A percentile compares a stretch with the other conserved stretches of the same genome.
Evolutionary conservation across 2,329 filamentous ascomycete genomes (phyloP).

Genomic region (Aspergillus sp.): DNA sequence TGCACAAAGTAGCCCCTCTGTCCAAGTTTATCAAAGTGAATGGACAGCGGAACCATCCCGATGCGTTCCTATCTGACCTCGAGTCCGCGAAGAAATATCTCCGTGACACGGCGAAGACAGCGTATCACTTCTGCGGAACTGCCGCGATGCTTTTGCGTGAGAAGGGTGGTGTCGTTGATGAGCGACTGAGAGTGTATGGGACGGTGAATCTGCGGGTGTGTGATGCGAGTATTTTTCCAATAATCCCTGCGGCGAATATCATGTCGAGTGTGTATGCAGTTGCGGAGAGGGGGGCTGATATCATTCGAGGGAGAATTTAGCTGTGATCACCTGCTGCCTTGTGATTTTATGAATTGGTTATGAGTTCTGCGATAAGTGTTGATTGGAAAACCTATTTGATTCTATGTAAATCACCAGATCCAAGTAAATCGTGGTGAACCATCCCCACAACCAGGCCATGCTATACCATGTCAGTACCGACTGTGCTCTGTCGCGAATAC

Average conservation of each 20-base stretch:
- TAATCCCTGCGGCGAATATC: conserved; percentile 43
- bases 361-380: too few species aligned
- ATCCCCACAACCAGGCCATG: too few species aligned
- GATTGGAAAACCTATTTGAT: too few species aligned
- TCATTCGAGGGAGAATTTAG: background rate
- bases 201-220: conserved; percentile 39
- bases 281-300: conserved; percentile 40
- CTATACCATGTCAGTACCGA: too few species aligned
- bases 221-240: conserved; percentile 43
- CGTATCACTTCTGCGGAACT: conserved; percentile 25
- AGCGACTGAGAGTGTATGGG: conserved; percentile 37
- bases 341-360: background rate
- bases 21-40: conserved; percentile 38
- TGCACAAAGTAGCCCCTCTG: conserved; percentile 36
- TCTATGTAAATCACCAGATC: too few species aligned
- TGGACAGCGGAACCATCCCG: conserved; percentile 27
- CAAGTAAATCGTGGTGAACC: too few species aligned
- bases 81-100: conserved; percentile 20
- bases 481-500: too few species aligned
- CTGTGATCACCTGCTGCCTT: background rate
- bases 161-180: conserved; percentile 38
- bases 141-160: conserved; percentile 37
- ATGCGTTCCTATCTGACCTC: conserved; percentile 11
- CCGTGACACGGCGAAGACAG: conserved; percentile 3
- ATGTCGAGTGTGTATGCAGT: conserved; percentile 44